Percentiles rank a stretch among this genome's conserved stretches.
Evolutionary conservation across 371 early-diverging fungal species (phyloP).

Genomic region (Rhizomucor pusillus): DNA sequence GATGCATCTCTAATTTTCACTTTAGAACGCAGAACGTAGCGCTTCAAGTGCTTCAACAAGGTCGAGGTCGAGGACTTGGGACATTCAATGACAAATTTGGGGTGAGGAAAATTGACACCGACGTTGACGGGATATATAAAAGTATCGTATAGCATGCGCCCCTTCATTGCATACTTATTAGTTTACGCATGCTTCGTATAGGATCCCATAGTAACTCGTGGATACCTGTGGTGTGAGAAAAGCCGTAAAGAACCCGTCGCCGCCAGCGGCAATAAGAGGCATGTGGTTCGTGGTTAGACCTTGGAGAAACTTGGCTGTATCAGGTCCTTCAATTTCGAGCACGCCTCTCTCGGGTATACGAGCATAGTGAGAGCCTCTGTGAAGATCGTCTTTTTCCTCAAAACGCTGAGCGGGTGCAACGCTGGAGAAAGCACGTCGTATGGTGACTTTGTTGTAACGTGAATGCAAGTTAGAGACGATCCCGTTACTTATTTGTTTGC

Average conservation of each 20-base stretch:
- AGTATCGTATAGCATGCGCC: conserved; percentile 87
- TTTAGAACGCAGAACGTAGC: conserved; percentile 78
- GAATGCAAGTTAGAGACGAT: too few species aligned
- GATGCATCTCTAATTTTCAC: conserved; percentile 68
- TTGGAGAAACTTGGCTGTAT: conserved; percentile 81
- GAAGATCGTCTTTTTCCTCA: conserved; percentile 14
- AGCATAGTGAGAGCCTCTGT: conserved; percentile 30
- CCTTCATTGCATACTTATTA: conserved; percentile 32
- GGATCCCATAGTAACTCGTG: background rate
- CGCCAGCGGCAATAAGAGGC: conserved; percentile 64
- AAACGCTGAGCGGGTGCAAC: background rate
- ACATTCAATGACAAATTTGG: conserved; percentile 76
- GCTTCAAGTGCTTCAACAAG: conserved; percentile 67
- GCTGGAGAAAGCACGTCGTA: conserved; percentile 1
- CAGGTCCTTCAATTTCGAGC: conserved; percentile 69
- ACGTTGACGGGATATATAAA: conserved; percentile 81
- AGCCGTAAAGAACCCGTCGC: conserved; percentile 66
- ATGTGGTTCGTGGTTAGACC: conserved; percentile 91
- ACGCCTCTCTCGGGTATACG: conserved; percentile 64
- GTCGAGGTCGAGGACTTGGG: conserved; percentile 47
- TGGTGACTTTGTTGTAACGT: too few species aligned
- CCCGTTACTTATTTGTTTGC: too few species aligned
- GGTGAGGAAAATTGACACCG: conserved; percentile 63
- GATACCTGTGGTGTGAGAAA: conserved; percentile 81
- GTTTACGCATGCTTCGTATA: background rate